Base-by-base conservation (phyloP, 2,329 filamentous ascomycete species). In the Paecilomyces sp. region DNA sequence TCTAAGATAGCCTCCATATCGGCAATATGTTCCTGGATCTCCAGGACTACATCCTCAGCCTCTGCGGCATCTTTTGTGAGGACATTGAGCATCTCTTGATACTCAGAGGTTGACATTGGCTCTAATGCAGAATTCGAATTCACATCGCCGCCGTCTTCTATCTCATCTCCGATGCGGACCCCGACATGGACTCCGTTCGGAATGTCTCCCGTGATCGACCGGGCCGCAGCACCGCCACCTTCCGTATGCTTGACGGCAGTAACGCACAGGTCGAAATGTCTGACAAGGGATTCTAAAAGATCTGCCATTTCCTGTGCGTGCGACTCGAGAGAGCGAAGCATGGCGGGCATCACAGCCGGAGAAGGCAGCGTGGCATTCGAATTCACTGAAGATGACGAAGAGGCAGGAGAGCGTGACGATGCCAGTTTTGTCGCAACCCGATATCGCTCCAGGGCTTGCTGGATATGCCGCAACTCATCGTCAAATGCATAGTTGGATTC, bases 221-320 rank as follows among this genome's bases (percentile, higher is more conserved):
- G 83, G 11, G 87, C 84, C 5, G 88, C 88, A 54, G 86, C 88
- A 12, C 86, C 86, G 4, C 88, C 89, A 31, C 89, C 89, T 76
- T 96, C 92, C 2, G 92, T 97, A 56, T 93, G 91, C 61, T 92
- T 90, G 52, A 97, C 88, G 0, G 93, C 93, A 0, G 88, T 93
- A 13, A 96, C 90, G 73, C 93, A 97, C 64, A 96, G 85, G 73
- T 97, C 93, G 71, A 96, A 97, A 75, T 97, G 93, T 28, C 84
- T 85, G 7, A 91, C 92, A 3, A 97, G 79, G 0, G 89, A 91
- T 59, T 91, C 85, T 1, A 97, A 83, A 4, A 91, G 82, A 60
- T 88, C 82, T 4, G 92, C 93, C 86, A 95, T 93, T 67, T 88
- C 86, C 63, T 90, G 87, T 0, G 92, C 92, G 65, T 93, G 87